phyloP scores from a whole-genome alignment of 1,284 basidiomycete species.

The Leccinum pallidistipes region DNA sequence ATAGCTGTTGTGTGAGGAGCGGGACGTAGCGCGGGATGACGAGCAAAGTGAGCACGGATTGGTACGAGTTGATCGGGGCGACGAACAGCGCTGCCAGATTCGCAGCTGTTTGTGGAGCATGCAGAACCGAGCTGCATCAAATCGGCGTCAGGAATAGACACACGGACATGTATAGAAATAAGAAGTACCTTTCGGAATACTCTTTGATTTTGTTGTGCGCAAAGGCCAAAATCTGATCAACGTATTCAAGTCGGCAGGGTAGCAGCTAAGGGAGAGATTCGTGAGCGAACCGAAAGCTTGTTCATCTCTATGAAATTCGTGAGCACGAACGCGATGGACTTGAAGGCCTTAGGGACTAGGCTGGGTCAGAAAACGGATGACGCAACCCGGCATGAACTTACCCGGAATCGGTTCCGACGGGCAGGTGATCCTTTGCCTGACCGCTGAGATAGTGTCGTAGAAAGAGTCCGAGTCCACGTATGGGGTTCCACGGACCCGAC shows the following conservation, averaged over 20 bases:
- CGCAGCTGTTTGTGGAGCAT: constrained; percentile 80
- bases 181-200: too few relatives aligned
- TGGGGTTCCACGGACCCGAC: constrained; percentile 94
- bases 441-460: constrained; percentile 93
- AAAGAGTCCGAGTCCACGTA: constrained; percentile 89
- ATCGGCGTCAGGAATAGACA: background rate
- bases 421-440: constrained; percentile 92
- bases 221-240: too few relatives aligned
- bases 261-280: too few relatives aligned
- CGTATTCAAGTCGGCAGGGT: too few relatives aligned
- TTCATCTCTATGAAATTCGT: constrained; percentile 99
- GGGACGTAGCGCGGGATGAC: constrained; percentile 87
- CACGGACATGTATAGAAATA: too few relatives aligned
- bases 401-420: constrained; percentile 82
- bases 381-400: constrained; percentile 32
- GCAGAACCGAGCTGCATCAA: constrained; percentile 72
- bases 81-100: constrained; percentile 87
- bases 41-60: constrained; percentile 90
- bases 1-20: too few relatives aligned
- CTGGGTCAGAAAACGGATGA: too few relatives aligned
- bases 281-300: constrained; percentile 67
- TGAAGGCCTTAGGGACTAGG: constrained; percentile 34
- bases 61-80: constrained; percentile 92
- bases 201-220: too few relatives aligned
- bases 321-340: constrained; percentile 91